phyloP scores from a whole-genome alignment of 2,329 filamentous ascomycete species.

The Hymenoscyphus infarciens region DNA sequence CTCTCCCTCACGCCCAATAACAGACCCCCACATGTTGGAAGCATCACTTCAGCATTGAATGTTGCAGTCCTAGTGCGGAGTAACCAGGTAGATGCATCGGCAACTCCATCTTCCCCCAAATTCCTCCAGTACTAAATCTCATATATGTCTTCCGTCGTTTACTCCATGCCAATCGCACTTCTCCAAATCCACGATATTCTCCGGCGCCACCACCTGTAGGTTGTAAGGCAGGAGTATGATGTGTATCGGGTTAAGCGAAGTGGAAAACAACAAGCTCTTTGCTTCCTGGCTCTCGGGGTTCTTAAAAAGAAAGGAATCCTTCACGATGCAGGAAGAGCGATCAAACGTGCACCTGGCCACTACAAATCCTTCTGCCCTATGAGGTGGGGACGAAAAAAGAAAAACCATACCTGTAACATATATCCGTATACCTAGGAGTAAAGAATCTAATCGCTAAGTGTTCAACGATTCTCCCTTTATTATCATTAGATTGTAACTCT shows the following conservation, averaged over 20 bases:
- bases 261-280: not conserved
- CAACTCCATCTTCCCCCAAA: no score
- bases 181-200: no score
- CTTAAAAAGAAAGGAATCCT: not conserved
- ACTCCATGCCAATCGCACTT: no score
- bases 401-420: not conserved
- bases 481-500: not conserved
- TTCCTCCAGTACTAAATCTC: no score
- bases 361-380: not conserved
- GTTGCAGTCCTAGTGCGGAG: no score
- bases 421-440: not conserved
- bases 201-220: no score
- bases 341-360: not conserved
- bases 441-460: not conserved
- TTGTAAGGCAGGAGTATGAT: no score
- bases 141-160: no score
- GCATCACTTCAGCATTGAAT: no score
- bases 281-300: not conserved
- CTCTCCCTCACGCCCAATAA: no score
- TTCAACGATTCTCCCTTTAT: not conserved
- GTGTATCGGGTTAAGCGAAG: not conserved
- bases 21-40: no score
- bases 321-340: not conserved
- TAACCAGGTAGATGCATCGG: no score
- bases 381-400: not conserved